phyloP scores from a whole-genome alignment of 306 rosid genomes.

The Malus asiatica region DNA sequence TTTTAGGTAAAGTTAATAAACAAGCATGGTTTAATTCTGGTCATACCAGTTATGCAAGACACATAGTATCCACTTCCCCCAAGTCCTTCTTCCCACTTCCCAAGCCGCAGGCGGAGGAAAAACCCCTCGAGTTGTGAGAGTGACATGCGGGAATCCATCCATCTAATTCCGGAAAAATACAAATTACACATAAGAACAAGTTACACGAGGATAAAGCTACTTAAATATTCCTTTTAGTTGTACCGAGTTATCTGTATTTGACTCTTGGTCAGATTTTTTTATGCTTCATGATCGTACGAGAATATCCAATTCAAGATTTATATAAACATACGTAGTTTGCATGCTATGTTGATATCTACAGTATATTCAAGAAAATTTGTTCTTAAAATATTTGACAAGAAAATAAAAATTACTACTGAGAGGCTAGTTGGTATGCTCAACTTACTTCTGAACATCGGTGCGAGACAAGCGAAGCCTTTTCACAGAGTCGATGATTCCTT shows the following conservation, averaged over 20 bases:
- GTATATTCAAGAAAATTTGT: background rate
- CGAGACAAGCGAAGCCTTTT: constrained; percentile 74
- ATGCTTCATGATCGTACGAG: background rate
- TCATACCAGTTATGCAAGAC: constrained; percentile 72
- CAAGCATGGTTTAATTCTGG: constrained; percentile 8
- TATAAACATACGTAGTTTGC: background rate
- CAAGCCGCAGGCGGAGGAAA: constrained; percentile 82
- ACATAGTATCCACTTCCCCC: constrained; percentile 82
- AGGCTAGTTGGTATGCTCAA: constrained; percentile 13
- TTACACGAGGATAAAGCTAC: background rate
- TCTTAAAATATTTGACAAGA: background rate
- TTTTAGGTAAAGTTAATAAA: constrained; percentile 1
- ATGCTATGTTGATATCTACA: background rate
- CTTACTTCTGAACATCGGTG: constrained; percentile 70
- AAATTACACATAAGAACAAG: background rate
- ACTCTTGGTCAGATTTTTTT: background rate
- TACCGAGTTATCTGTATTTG: background rate
- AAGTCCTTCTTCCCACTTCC: constrained; percentile 81
- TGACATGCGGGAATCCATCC: constrained; percentile 45
- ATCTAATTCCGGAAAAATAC: constrained; percentile 38
- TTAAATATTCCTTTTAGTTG: background rate
- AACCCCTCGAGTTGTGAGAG: constrained; percentile 61
- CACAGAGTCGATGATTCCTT: constrained; percentile 45
- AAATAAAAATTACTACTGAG: constrained; percentile 4
- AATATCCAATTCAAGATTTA: background rate